Percentiles rank a stretch among this genome's conserved stretches.
Evolutionary conservation across 2,329 filamentous ascomycete species (phyloP).

Genomic region (Chrysoporthe puriensis): DNA sequence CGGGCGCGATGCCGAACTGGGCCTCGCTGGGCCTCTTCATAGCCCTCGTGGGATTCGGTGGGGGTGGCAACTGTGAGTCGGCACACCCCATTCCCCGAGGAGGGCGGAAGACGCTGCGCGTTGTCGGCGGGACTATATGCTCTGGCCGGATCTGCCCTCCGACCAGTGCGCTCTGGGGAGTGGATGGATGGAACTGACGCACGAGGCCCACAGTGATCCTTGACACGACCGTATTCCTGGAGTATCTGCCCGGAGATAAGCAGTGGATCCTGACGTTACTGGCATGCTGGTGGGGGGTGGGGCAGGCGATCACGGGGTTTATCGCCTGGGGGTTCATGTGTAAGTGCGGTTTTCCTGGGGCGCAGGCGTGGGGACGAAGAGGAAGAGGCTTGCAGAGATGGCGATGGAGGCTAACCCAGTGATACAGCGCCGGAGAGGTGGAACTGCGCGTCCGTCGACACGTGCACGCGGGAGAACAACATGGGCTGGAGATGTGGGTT

Average conservation of each 20-base stretch:
- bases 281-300: conserved; percentile 58
- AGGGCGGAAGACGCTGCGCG: background rate
- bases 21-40: conserved; percentile 66
- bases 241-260: conserved; percentile 53
- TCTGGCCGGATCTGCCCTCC: too few relatives aligned
- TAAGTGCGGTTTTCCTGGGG: conserved; percentile 32
- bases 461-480: conserved; percentile 49
- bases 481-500: conserved; percentile 51
- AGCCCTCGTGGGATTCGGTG: conserved; percentile 65
- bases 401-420: conserved; percentile 5
- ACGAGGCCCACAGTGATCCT: conserved; percentile 50
- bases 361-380: background rate
- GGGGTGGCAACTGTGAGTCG: conserved; percentile 55
- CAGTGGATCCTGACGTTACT: conserved; percentile 70
- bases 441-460: conserved; percentile 45
- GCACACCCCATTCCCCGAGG: background rate
- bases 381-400: background rate
- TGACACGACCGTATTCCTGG: conserved; percentile 58
- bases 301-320: conserved; percentile 51
- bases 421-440: conserved; percentile 42
- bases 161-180: background rate
- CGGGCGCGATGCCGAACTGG: conserved; percentile 71
- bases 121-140: too few relatives aligned
- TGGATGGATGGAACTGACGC: background rate
- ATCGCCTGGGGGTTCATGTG: conserved; percentile 55